A percentile compares a stretch with the other conserved stretches of the same genome.
Conservation (phyloP, 441 rosid species). For the Corymbia citriodora region DNA sequence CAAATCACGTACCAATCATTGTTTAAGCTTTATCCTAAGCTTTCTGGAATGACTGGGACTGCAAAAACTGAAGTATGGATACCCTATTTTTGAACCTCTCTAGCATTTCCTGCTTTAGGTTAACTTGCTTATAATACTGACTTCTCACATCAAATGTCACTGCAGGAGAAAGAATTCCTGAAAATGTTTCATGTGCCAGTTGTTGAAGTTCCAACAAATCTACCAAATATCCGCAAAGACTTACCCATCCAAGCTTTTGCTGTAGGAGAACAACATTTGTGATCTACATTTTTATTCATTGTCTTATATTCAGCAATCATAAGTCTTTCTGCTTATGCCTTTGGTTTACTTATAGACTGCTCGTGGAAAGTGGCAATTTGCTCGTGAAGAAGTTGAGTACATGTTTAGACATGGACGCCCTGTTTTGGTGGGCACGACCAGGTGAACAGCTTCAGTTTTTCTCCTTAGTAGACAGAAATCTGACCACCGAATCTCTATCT, state of each 20-base stretch:
- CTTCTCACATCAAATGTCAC: not conserved
- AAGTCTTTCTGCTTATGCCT: conserved; percentile 2
- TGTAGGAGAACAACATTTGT: conserved; percentile 32
- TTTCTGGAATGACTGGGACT: conserved; percentile 98
- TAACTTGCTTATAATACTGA: not conserved
- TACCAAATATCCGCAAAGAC: conserved; percentile 85
- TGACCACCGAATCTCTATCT: not conserved
- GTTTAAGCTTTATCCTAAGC: conserved; percentile 95
- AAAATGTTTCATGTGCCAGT: conserved; percentile 94
- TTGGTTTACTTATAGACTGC: conserved; percentile 54
- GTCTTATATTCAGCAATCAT: not conserved
- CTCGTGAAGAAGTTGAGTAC: conserved; percentile 77
- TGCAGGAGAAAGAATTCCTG: conserved; percentile 93
- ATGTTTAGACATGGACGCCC: conserved; percentile 96
- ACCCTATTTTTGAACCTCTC: not conserved
- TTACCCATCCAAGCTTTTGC: conserved; percentile 96
- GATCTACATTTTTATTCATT: conserved; percentile 5
- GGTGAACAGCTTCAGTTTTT: conserved; percentile 34
- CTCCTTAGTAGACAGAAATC: not conserved
- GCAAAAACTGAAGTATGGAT: conserved; percentile 93
- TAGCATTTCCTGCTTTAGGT: not conserved
- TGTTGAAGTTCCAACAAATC: conserved; percentile 93
- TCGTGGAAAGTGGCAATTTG: conserved; percentile 94
- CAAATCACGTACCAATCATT: conserved; percentile 97
- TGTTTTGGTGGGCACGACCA: conserved; percentile 95